Evolutionary conservation across 2,329 filamentous ascomycete genomes (phyloP).

Genomic region (Beauveria scarabaeidicola): DNA sequence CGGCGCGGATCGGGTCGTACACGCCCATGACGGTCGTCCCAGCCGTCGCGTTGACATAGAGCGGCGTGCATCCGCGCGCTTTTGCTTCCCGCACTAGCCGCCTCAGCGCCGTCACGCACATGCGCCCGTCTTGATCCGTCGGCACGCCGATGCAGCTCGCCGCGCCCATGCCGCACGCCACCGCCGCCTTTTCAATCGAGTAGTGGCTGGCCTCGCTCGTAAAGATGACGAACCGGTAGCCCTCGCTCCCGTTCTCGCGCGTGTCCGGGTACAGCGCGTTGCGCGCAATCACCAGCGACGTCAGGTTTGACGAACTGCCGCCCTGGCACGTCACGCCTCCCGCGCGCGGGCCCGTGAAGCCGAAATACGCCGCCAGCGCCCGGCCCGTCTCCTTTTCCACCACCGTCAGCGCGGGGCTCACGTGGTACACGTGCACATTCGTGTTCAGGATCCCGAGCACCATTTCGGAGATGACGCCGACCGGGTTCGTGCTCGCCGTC

Average conservation of each 20-base stretch:
- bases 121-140: constrained; percentile 62
- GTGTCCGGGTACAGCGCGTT: constrained; percentile 75
- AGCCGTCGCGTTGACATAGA: constrained; percentile 92
- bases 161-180: constrained; percentile 76
- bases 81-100: constrained; percentile 53
- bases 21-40: constrained; percentile 92
- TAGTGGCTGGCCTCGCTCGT: constrained; percentile 89
- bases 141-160: constrained; percentile 64
- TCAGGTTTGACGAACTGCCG: constrained; percentile 75
- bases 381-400: constrained; percentile 77
- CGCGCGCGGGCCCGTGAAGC: constrained; percentile 60
- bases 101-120: constrained; percentile 59
- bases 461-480: constrained; percentile 80
- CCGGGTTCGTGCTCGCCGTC: constrained; percentile 83
- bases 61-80: constrained; percentile 63
- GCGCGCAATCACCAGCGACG: constrained; percentile 76
- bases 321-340: constrained; percentile 73
- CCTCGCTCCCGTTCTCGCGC: constrained; percentile 66
- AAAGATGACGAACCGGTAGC: constrained; percentile 69
- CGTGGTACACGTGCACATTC: constrained; percentile 88
- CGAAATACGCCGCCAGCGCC: constrained; percentile 67
- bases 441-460: constrained; percentile 83
- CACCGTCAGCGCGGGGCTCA: constrained; percentile 78
- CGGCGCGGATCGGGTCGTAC: constrained; percentile 69
- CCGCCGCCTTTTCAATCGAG: constrained; percentile 85